A percentile compares a stretch with the other conserved stretches of the same genome.
These are phyloP conservation scores for Juglanconis juglandina DNA, from an alignment of 2,329 filamentous ascomycete genomes.

Conservation along the genomic window DNA sequence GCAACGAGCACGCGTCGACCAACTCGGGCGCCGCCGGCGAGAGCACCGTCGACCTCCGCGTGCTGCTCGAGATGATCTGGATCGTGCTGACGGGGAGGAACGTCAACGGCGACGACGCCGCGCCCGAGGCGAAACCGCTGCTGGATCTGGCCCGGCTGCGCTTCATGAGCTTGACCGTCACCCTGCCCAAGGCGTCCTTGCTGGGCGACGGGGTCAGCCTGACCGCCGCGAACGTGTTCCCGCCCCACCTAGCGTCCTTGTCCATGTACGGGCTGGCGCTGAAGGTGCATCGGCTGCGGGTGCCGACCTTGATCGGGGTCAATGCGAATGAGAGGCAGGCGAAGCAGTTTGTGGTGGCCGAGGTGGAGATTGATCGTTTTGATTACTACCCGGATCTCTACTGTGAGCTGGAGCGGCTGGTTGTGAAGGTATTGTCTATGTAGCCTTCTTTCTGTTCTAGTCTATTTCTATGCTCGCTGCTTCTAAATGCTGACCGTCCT, in stretches of 20 bases:
- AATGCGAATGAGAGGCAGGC: conserved; percentile 66
- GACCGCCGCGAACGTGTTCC: conserved; percentile 42
- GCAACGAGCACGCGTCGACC: conserved; percentile 18
- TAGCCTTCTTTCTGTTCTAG: background rate
- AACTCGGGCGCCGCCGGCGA: conserved; percentile 24
- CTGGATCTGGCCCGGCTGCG: conserved; percentile 36
- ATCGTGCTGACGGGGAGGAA: conserved; percentile 33
- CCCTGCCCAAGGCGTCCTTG: conserved; percentile 66
- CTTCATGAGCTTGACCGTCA: conserved; percentile 50
- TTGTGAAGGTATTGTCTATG: conserved; percentile 52
- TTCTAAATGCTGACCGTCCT: conserved; percentile 12
- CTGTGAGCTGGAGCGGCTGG: conserved; percentile 51
- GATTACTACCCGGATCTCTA: conserved; percentile 47
- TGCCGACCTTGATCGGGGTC: conserved; percentile 69
- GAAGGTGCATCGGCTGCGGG: conserved; percentile 53
- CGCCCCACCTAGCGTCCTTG: conserved; percentile 19
- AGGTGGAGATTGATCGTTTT: conserved; percentile 58
- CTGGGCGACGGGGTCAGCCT: conserved; percentile 59
- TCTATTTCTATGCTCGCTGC: background rate
- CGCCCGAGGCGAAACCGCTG: conserved; percentile 30
- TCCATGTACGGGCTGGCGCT: conserved; percentile 35
- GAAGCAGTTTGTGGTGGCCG: conserved; percentile 65
- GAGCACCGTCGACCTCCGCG: conserved; percentile 22
- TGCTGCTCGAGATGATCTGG: conserved; percentile 37
- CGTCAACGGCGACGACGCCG: conserved; percentile 29